A percentile compares a stretch with the other conserved stretches of the same genome.
Conservation (phyloP, 75 land plant genomes). For the Cunninghamia lanceolata region DNA sequence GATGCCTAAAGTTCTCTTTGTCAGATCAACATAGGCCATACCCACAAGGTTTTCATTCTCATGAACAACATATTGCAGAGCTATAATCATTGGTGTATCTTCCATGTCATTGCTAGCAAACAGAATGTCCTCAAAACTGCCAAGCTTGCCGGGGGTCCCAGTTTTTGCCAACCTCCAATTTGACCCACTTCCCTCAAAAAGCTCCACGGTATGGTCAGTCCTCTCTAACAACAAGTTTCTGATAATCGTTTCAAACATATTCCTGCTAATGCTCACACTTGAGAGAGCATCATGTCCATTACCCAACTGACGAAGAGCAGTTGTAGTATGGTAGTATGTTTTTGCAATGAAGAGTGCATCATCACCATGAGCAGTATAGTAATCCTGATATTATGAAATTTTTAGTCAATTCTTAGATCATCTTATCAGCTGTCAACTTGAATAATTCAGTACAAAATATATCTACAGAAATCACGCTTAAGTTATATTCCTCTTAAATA, state of each 20-base stretch:
- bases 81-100: conserved; percentile 85
- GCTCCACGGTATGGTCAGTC: conserved; percentile 84
- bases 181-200: conserved; percentile 96
- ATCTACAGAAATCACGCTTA: background rate
- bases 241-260: conserved; percentile 90
- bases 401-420: background rate
- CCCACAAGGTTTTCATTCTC: conserved; percentile 78
- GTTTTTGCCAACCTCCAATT: conserved; percentile 84
- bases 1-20: conserved; percentile 75
- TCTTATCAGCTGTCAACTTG: background rate
- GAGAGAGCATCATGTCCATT: conserved; percentile 66
- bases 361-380: conserved; percentile 95
- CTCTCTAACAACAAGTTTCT: conserved; percentile 90
- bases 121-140: conserved; percentile 89
- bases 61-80: conserved; percentile 52
- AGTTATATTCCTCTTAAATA: background rate
- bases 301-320: conserved; percentile 80
- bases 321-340: conserved; percentile 85
- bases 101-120: conserved; percentile 99
- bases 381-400: conserved; percentile 53
- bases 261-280: conserved; percentile 88
- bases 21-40: conserved; percentile 76
- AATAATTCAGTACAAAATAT: background rate
- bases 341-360: conserved; percentile 92
- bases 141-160: conserved; percentile 91